Evolutionary conservation across 805 yeast species (phyloP).

Genomic region (Sungouiozyma intestinalis): DNA sequence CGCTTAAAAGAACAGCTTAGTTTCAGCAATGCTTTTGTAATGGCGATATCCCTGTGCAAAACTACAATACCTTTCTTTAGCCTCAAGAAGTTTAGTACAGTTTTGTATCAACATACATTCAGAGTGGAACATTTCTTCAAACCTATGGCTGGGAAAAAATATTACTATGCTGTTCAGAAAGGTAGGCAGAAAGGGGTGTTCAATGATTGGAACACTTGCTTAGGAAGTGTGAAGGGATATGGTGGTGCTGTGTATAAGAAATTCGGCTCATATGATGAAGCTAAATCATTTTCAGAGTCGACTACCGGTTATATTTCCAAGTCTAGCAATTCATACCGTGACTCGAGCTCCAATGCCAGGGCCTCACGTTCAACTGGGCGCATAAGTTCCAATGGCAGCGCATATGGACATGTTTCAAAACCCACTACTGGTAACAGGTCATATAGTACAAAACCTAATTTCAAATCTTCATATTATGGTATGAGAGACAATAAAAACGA

Average conservation of each 20-base stretch:
- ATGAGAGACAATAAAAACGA: constrained; percentile 24
- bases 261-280: constrained; percentile 40
- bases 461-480: constrained; percentile 20
- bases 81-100: not conserved
- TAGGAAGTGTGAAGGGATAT: constrained; percentile 43
- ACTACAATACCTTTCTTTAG: no score
- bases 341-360: not conserved
- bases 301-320: constrained; percentile 3
- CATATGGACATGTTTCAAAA: not conserved
- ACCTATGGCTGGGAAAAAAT: constrained; percentile 13
- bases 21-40: no score
- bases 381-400: not conserved
- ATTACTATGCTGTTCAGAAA: constrained; percentile 43
- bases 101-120: not conserved
- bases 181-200: constrained; percentile 52
- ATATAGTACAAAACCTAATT: not conserved
- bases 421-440: not conserved
- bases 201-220: constrained; percentile 47
- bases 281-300: constrained; percentile 31
- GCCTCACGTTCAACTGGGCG: not conserved
- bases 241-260: constrained; percentile 47
- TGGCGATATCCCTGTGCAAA: no score
- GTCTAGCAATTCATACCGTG: no score
- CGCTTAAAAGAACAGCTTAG: no score
- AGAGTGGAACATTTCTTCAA: not conserved